Percentiles rank a stretch among this genome's conserved stretches.
phyloP scores from a whole-genome alignment of 495 filamentous ascomycete species.

The Pyrenula massariospora region DNA sequence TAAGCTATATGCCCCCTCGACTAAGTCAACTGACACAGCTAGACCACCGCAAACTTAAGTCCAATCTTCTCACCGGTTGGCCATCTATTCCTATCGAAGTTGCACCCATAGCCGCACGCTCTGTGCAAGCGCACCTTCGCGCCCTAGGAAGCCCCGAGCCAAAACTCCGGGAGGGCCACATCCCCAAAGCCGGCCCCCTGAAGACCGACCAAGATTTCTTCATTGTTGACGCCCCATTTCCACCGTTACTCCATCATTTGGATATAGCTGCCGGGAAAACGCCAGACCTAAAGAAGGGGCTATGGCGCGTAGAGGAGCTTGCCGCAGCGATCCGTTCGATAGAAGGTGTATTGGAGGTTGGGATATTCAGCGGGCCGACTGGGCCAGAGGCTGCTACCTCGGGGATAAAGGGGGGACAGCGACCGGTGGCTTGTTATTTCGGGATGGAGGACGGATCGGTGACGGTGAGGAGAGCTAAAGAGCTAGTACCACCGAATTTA shows the following conservation, averaged over 20 bases:
- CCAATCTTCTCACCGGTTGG: constrained; percentile 68
- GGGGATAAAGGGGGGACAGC: constrained; percentile 63
- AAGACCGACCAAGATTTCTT: constrained; percentile 92
- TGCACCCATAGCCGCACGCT: constrained; percentile 63
- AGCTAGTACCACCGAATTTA: constrained; percentile 10
- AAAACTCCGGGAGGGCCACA: constrained; percentile 51
- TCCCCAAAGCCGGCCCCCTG: constrained; percentile 65
- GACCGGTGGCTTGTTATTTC: constrained; percentile 89
- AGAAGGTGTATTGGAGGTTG: constrained; percentile 81
- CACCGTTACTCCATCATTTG: constrained; percentile 47
- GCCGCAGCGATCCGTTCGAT: constrained; percentile 65
- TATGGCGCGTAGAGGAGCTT: constrained; percentile 70
- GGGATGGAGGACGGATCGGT: constrained; percentile 74
- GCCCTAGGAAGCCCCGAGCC: constrained; percentile 61
- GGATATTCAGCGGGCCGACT: constrained; percentile 73
- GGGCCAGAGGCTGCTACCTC: constrained; percentile 50
- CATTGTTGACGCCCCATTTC: constrained; percentile 86
- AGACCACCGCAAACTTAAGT: constrained; percentile 81
- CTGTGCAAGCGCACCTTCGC: constrained; percentile 55
- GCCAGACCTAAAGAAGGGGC: constrained; percentile 29
- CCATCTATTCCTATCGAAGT: constrained; percentile 87
- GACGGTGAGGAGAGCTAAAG: constrained; percentile 30
- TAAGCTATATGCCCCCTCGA: constrained; percentile 1
- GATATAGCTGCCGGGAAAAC: constrained; percentile 39
- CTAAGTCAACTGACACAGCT: background rate